Conservation (phyloP, 2,329 filamentous ascomycete genomes). For the Penicillium sp. region DNA sequence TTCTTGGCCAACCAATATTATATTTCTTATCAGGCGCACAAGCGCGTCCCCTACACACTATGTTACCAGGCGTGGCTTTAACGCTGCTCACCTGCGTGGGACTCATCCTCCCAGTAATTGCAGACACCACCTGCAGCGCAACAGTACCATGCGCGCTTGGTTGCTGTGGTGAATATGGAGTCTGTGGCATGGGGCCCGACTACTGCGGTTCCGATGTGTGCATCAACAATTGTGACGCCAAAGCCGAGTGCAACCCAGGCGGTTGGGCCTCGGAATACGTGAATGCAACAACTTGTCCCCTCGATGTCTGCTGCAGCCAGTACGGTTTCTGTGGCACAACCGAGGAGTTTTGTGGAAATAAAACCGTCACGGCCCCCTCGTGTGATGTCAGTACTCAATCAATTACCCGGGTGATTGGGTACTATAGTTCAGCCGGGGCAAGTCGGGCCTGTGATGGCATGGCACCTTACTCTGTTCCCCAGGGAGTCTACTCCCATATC, state of each 20-base stretch:
- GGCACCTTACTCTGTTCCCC: background rate
- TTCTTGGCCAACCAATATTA: no score
- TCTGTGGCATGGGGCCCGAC: background rate
- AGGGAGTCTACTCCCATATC: background rate
- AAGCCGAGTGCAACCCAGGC: background rate
- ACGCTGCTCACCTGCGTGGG: background rate
- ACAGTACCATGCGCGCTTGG: background rate
- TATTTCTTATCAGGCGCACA: no score
- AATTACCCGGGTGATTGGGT: background rate
- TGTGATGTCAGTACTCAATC: background rate
- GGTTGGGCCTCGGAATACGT: background rate
- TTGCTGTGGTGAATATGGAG: background rate
- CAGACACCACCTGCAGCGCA: background rate
- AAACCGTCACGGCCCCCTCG: background rate
- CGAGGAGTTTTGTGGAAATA: background rate
- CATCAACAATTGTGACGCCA: background rate
- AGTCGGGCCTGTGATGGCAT: background rate
- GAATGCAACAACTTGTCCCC: background rate
- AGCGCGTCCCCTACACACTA: no score
- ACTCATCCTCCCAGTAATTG: background rate
- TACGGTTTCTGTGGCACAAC: slow-evolving; percentile 1
- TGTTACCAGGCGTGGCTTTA: no score
- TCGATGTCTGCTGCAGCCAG: background rate
- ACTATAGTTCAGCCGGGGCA: background rate
- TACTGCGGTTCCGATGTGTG: background rate